These are phyloP conservation scores for Dactylella cylindrospora DNA, from an alignment of 2,329 filamentous ascomycete species.

Conservation along the genomic window DNA sequence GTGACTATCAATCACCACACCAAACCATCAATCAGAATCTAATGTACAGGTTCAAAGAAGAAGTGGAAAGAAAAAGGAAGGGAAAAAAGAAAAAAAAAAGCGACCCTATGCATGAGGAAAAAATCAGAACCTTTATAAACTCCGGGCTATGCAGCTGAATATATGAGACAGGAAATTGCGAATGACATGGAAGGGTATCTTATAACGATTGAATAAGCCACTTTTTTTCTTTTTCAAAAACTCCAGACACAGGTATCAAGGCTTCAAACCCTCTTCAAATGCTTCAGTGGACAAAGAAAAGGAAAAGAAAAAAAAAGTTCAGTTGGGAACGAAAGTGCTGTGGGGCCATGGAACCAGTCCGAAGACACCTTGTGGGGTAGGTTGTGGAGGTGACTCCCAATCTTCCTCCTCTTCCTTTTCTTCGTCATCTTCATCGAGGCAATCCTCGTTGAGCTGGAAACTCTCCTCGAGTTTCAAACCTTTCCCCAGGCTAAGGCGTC, in stretches of 20 bases:
- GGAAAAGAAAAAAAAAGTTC: background rate
- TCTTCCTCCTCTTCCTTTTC: background rate
- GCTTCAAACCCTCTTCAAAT: constrained; percentile 15
- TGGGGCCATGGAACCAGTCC: no score
- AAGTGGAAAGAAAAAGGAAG: constrained; percentile 1
- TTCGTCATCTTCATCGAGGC: constrained; percentile 10
- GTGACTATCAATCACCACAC: background rate
- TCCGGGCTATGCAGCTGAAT: constrained; percentile 4
- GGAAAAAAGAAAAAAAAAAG: background rate
- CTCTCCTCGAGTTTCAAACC: constrained; percentile 41
- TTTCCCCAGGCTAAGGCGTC: background rate
- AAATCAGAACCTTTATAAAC: no score
- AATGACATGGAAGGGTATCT: constrained; percentile 29
- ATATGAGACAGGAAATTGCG: background rate
- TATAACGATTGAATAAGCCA: constrained; percentile 8
- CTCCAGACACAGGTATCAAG: background rate
- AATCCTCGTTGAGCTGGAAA: constrained; percentile 23
- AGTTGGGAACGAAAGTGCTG: background rate
- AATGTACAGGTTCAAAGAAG: constrained; percentile 6
- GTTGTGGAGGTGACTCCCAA: no score
- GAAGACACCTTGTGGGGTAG: no score
- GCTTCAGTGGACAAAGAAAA: background rate
- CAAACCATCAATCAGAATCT: background rate
- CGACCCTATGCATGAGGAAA: no score
- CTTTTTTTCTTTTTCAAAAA: constrained; percentile 4